Conservation (phyloP, 768 basidiomycete species). For the Boletus fagicola region DNA sequence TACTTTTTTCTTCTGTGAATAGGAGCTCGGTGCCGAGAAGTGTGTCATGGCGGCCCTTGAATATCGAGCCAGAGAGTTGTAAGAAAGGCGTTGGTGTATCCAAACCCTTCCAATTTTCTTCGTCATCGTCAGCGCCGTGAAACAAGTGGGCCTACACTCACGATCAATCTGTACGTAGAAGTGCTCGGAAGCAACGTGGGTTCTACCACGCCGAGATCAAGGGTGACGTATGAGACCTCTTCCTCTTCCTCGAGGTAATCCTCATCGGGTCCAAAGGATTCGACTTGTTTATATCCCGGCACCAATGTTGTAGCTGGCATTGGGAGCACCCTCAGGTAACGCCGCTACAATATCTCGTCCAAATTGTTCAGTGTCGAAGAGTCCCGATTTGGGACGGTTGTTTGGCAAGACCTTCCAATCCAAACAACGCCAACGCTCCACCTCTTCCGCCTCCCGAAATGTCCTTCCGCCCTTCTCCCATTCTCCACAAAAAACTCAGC, state of each 20-base stretch:
- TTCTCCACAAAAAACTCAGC: conserved; percentile 30
- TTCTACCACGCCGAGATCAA: conserved; percentile 71
- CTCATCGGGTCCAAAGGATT: conserved; percentile 63
- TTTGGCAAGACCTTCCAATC: conserved; percentile 26
- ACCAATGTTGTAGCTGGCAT: conserved; percentile 36
- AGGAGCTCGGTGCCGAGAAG: conserved; percentile 75
- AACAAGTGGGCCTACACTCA: conserved; percentile 34
- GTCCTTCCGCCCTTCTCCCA: conserved; percentile 38
- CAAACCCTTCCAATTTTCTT: conserved; percentile 49
- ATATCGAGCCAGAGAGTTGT: conserved; percentile 71
- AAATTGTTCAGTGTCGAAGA: not conserved
- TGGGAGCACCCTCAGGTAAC: not conserved
- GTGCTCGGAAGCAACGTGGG: conserved; percentile 74
- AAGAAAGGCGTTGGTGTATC: conserved; percentile 77
- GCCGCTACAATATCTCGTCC: not conserved
- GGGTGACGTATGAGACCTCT: conserved; percentile 64
- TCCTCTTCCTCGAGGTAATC: conserved; percentile 58
- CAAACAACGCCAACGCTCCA: conserved; percentile 23
- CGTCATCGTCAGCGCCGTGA: not conserved
- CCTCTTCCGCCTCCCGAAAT: conserved; percentile 13
- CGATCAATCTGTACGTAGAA: conserved; percentile 69
- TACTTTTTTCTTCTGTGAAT: conserved; percentile 69
- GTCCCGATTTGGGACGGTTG: conserved; percentile 7
- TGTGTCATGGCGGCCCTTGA: conserved; percentile 65
- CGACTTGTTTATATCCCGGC: conserved; percentile 66